phyloP scores from a whole-genome alignment of 179 eudicot species.

The Silene coronaria region DNA sequence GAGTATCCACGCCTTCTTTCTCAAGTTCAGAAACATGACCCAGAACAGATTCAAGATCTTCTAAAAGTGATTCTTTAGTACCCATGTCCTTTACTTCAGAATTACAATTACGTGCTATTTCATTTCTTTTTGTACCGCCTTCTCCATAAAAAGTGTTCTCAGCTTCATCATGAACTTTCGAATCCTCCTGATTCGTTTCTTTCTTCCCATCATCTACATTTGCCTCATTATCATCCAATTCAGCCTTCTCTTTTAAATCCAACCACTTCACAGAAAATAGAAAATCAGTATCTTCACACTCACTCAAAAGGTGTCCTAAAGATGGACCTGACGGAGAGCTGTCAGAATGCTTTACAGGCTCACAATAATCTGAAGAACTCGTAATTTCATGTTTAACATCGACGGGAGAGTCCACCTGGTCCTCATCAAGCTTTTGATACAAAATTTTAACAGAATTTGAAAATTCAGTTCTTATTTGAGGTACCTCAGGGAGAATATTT shows the following conservation, averaged over 20 bases:
- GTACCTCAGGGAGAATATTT: slow-evolving; percentile 74
- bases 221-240: slow-evolving; percentile 24
- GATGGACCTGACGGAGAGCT: slow-evolving; percentile 26
- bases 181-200: slow-evolving; percentile 23
- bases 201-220: slow-evolving; percentile 24
- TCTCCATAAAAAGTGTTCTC: slow-evolving; percentile 20
- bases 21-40: slow-evolving; percentile 40
- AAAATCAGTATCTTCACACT: slow-evolving; percentile 38
- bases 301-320: slow-evolving; percentile 26
- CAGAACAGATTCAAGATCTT: slow-evolving; percentile 66
- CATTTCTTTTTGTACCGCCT: slow-evolving; percentile 24
- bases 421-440: slow-evolving; percentile 69
- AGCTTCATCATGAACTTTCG: slow-evolving; percentile 7
- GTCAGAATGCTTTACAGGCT: slow-evolving; percentile 24
- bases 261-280: slow-evolving; percentile 38
- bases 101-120: slow-evolving; percentile 7
- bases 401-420: slow-evolving; percentile 31
- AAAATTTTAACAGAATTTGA: slow-evolving; percentile 45
- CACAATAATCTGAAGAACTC: slow-evolving; percentile 26
- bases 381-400: slow-evolving; percentile 37
- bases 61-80: slow-evolving; percentile 54
- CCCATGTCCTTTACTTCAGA: slow-evolving; percentile 21
- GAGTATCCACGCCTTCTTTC: slow-evolving; percentile 50
- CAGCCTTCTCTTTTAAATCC: slow-evolving; percentile 35
- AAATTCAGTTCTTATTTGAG: slow-evolving; percentile 47